Evolutionary conservation across 441 rosid genomes (phyloP).

Genomic region (Mallotus repandus): DNA sequence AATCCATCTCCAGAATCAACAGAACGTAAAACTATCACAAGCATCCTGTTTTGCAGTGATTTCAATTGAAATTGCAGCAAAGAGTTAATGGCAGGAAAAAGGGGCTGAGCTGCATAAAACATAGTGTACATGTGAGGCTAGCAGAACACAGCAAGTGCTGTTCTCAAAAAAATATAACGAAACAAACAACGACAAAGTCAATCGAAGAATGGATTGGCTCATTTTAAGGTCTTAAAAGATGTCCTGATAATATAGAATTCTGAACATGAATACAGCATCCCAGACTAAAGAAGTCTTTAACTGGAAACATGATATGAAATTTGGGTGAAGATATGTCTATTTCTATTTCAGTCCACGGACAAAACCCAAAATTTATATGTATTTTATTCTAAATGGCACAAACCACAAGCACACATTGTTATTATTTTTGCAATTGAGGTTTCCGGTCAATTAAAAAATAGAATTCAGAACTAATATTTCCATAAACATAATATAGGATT

Average conservation of each 20-base stretch:
- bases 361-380: neutral
- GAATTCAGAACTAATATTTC: too few relatives aligned
- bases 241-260: neutral
- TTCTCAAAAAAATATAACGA: neutral
- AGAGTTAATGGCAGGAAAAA: neutral
- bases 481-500: too few relatives aligned
- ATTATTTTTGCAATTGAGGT: too few relatives aligned
- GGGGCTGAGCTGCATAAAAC: neutral
- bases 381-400: neutral
- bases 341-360: neutral
- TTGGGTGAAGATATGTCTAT: neutral
- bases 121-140: neutral
- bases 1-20: too few relatives aligned
- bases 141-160: neutral
- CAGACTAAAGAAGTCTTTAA: neutral
- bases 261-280: neutral
- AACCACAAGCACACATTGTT: slow-evolving; percentile 10
- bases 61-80: neutral
- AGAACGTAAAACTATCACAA: too few relatives aligned
- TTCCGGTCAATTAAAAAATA: too few relatives aligned
- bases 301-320: neutral
- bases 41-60: neutral
- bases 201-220: slow-evolving; percentile 1
- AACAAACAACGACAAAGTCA: slow-evolving; percentile 11
- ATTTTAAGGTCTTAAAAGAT: slow-evolving; percentile 4